Evolutionary conservation across 2,329 filamentous ascomycete genomes (phyloP), one percentile per base, ranked within the genome.

Genomic region (Diplodia sapinea): DNA sequence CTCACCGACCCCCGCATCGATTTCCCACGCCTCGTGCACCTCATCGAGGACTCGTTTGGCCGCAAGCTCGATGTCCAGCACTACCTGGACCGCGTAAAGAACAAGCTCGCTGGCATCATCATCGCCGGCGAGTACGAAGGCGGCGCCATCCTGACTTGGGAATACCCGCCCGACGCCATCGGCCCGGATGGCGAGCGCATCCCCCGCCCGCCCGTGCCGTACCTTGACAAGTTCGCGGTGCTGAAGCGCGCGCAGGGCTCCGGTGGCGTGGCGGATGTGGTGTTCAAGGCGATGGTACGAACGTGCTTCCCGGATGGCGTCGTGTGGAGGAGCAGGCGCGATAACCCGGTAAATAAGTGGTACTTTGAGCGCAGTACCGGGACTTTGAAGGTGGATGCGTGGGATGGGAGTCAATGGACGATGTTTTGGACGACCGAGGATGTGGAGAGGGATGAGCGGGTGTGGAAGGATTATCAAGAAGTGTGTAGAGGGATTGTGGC

Each of bases 321-420:
- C 1, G 96, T 94, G 75, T 99, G 95, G 95, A 85, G 94, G 67
- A 96, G 92, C 76, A 85, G 95, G 63, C 91, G 90, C 74, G 88
- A 94, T 76, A 98, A 99, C 75, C 94, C 94, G 0, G 95, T 99
- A 4, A 99, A 99, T 76, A 97, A 97, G 77, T 99, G 95, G 95
- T 99, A 99, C 78, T 97, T 98, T 80, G 95, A 99, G 80, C 86
- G 95, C 57, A 92, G 92, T 2, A 82, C 87, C 57, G 95, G 95
- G 0, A 94, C 89, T 2, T 91, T 89, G 85, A 95, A 96, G 43
- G 23, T 68, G 13, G 66, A 64, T 26, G 66, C 66, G 80, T 81
- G 99, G 47, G 84, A 86, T 0, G 88, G 87, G n/a, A 91, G 87
- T 55, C 90, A 94, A 72, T 99, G 95, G 95, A 93, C 93, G 3